Base-by-base conservation (phyloP, 495 filamentous ascomycete species). In the Penicillium egyptiacum region DNA sequence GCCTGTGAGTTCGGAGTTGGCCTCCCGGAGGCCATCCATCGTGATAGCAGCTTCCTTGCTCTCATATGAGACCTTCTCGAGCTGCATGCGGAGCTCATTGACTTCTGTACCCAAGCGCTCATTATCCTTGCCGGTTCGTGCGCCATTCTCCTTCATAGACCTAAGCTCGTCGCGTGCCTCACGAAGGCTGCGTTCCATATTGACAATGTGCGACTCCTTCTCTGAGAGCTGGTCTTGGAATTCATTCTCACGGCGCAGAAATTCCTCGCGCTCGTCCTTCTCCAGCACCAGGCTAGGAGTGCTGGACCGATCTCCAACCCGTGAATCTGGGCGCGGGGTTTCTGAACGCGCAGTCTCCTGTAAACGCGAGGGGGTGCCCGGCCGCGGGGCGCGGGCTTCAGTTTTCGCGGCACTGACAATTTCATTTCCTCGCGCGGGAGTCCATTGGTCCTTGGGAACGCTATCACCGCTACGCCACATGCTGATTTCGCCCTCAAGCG, bases 201-300 rank as follows among this genome's bases (percentile, higher is more conserved):
- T 80, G 5, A 85, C 84, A 35, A 96, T 83, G 55, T 89, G 86
- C 1, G 88, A 85, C 70, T 98, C 94, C 68, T 87, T 94, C 70
- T 98, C 94, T 5, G 94, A 85, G 43, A 98, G 77, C 74, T 98
- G 94, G 66, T 98, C 94, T 61, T 98, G 94, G 16, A 98, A 79
- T 65, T 98, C 94, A 61, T 98, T 98, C 71, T 98, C 94, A 39
- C 94, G 86, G 59, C 92, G 83, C 45, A 98, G 76, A 70, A 98
- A 98, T 67, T 98, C 94, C 60, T 98, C 94, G 55, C 90, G 86
- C 72, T 98, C 94, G 59, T 98, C 94, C 75, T 96, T 96, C 46
- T 98, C 94, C 50, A 98, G 79, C 30, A 88, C 84, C 56, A 96
- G 78, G 71, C 88, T 92, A 16, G 92, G 92, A 2, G 92, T 96